These are phyloP conservation scores for Fraxinus dipetala DNA, from an alignment of 305 asterid species.

Conservation along the genomic window DNA sequence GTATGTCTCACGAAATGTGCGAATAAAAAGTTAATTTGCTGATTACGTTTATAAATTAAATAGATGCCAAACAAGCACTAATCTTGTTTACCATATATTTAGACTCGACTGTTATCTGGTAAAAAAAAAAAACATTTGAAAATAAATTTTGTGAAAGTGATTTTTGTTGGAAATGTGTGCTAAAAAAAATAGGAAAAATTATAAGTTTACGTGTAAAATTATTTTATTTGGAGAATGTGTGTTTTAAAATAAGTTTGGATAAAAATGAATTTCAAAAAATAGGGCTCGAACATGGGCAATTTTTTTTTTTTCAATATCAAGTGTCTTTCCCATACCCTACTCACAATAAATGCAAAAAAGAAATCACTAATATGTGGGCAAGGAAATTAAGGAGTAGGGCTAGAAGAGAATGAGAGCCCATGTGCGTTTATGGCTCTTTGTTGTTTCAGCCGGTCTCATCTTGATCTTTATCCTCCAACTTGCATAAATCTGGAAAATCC, in stretches of 20 bases:
- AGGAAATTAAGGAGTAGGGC: constrained; percentile 24
- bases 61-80: too few species aligned
- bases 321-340: background rate
- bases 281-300: too few species aligned
- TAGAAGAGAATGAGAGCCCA: constrained; percentile 25
- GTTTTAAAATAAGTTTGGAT: too few species aligned
- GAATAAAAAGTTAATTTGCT: background rate
- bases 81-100: too few species aligned
- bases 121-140: too few species aligned
- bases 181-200: too few species aligned
- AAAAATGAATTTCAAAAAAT: too few species aligned
- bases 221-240: too few species aligned
- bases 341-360: background rate
- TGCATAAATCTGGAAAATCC: constrained; percentile 4
- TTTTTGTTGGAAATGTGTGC: background rate
- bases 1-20: background rate
- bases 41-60: background rate
- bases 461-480: constrained; percentile 26
- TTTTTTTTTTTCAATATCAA: too few species aligned
- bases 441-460: constrained; percentile 20
- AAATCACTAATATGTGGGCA: background rate
- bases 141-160: too few species aligned
- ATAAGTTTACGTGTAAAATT: too few species aligned
- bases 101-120: background rate
- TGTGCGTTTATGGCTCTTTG: constrained; percentile 45